A percentile compares a stretch with the other conserved stretches of the same genome.
These are phyloP conservation scores for Talaromyces rugulosus DNA, from an alignment of 2,329 filamentous ascomycete species.

Conservation along the genomic window DNA sequence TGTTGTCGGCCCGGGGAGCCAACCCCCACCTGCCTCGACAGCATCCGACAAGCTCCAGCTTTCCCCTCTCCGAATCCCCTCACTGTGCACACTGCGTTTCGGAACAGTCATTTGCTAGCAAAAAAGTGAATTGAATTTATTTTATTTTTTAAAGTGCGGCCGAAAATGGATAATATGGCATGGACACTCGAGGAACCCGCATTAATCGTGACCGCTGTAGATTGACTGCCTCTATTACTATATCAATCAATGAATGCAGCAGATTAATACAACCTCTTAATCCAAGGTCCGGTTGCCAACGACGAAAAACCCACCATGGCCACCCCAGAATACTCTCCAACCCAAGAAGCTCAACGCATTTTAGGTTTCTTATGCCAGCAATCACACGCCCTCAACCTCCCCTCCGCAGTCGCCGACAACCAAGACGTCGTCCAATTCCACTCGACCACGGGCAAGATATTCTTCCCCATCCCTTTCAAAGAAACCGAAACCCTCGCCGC, in stretches of 20 bases:
- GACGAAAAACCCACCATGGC: background rate
- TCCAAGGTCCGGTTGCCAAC: background rate
- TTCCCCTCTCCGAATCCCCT: background rate
- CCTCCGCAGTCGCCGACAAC: constrained; percentile 26
- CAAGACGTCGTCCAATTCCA: constrained; percentile 34
- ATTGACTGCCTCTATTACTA: background rate
- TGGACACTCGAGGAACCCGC: background rate
- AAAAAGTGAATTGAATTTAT: too few species aligned
- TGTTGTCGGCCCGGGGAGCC: background rate
- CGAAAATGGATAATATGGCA: background rate
- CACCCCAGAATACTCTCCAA: constrained; percentile 25
- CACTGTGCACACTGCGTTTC: background rate
- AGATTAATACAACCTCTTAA: background rate
- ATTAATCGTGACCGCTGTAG: background rate
- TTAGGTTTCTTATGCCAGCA: constrained; percentile 33
- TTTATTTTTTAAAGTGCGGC: background rate
- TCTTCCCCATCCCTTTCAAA: constrained; percentile 46
- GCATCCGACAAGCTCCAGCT: background rate
- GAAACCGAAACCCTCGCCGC: constrained; percentile 52
- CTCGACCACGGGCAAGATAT: constrained; percentile 33
- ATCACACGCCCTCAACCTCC: constrained; percentile 29
- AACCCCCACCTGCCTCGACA: background rate
- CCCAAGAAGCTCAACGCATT: constrained; percentile 34
- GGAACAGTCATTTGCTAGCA: background rate
- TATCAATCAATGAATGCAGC: background rate